Evolutionary conservation across 352 stramenopile genomes (phyloP), one percentile per base, ranked within the genome.

Genomic region (Globisporangium parvum): DNA sequence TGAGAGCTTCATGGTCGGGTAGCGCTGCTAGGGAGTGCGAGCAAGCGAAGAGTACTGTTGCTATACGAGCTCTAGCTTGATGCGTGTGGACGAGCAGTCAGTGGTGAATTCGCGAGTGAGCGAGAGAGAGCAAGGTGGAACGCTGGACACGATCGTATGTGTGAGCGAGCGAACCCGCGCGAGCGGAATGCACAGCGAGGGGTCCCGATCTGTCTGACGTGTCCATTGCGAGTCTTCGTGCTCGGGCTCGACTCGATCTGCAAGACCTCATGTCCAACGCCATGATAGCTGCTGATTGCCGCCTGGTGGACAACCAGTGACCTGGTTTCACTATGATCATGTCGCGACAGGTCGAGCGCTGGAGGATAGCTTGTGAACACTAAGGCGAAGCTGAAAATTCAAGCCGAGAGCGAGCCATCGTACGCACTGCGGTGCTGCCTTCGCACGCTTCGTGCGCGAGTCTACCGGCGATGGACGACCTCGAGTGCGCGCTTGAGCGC

Each of bases 41-140:
- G 39, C 6, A 23, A 57, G n/a, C 12, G 9, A 10, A 15, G 48
- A 15, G 48, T 45, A 54, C 48, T 54, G 31, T 6, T 15, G 9
- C 35, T 12, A 28, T 11, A 48, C 6, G 42, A 45, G 42, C 28
- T 35, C 37, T 24, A n/a, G n/a, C 37, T 14, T 18, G 37, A 23
- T 46, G 41, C 4, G 41, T 9, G 17, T 12, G 41, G 41, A 12
- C 14, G n/a, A 24, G 41, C 17, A 57, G 56, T 57, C 20, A n/a
- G 33, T 5, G 6, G 41, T 5, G 41, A 57, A 49, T 62, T 45
- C 40, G 49, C 48, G 35, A 62, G 26, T 62, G 56, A 62, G 26
- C 28, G 20, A 12, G 21, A 31, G 9, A n/a, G n/a, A n/a, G n/a
- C n/a, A n/a, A n/a, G n/a, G n/a, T n/a, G n/a, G n/a, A n/a, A 33